A percentile compares a stretch with the other conserved stretches of the same genome.
These are phyloP conservation scores for Penicillium subrubescens DNA, from an alignment of 495 filamentous ascomycete genomes.

Conservation along the genomic window DNA sequence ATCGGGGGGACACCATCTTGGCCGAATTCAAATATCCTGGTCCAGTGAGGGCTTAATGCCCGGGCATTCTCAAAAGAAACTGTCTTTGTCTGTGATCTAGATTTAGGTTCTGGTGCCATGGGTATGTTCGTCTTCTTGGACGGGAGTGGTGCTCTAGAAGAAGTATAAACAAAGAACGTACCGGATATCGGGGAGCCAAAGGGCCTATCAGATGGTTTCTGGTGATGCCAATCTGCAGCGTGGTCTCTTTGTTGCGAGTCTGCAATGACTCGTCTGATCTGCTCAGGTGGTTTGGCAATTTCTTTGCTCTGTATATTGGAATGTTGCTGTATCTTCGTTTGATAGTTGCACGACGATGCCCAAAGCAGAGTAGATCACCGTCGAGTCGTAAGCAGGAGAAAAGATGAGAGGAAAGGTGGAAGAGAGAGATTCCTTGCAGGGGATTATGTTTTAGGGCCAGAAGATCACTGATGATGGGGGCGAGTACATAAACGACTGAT, in stretches of 20 bases:
- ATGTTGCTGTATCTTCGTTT: not conserved
- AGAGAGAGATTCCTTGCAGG: not conserved
- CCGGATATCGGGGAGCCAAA: not conserved
- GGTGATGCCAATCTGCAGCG: not conserved
- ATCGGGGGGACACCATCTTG: conserved; percentile 16
- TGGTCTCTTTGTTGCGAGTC: not conserved
- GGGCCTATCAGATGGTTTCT: not conserved
- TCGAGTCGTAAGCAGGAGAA: not conserved
- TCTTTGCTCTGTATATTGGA: not conserved
- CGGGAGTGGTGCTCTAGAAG: conserved; percentile 1
- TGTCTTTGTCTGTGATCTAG: conserved; percentile 8
- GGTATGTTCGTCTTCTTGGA: not conserved
- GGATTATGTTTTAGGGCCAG: not conserved
- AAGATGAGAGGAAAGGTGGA: not conserved
- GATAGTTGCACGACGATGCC: not conserved
- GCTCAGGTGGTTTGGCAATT: not conserved
- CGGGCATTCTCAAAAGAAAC: not conserved
- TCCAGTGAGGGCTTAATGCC: not conserved
- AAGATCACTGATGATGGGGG: not conserved
- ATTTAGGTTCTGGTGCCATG: not conserved
- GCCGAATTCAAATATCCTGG: not conserved
- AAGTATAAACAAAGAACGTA: conserved; percentile 3
- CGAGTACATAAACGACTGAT: not conserved
- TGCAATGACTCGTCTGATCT: not conserved
- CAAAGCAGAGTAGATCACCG: not conserved